Conservation (phyloP, 108 stramenopile genomes). For the Seminavis robusta region DNA sequence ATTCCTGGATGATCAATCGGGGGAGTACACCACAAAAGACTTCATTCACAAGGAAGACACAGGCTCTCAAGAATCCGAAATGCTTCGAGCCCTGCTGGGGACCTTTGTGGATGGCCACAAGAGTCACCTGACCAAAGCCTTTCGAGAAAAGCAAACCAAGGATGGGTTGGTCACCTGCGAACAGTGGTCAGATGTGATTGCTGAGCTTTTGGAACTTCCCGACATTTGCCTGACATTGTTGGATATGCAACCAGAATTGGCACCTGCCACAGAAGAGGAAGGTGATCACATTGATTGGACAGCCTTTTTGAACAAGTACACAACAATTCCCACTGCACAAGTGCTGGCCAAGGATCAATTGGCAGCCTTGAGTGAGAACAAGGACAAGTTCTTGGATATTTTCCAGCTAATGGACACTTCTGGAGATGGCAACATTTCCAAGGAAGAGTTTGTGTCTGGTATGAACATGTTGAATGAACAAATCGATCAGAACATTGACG, state of each 20-base stretch:
- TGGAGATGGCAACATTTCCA: slow-evolving; percentile 8
- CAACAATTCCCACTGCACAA: neutral
- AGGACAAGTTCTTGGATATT: slow-evolving; percentile 4
- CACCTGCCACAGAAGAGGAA: slow-evolving; percentile 1
- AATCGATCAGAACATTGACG: neutral
- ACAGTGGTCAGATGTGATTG: too few species aligned
- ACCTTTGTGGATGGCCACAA: too few species aligned
- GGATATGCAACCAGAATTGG: slow-evolving; percentile 4
- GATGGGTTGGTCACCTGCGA: too few species aligned
- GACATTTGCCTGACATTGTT: too few species aligned
- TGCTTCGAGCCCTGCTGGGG: too few species aligned
- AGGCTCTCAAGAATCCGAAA: too few species aligned
- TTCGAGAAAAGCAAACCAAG: too few species aligned
- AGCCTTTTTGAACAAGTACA: slow-evolving; percentile 4
- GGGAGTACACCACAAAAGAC: neutral
- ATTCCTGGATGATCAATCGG: slow-evolving; percentile 5
- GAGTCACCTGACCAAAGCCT: too few species aligned
- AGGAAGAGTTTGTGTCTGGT: neutral
- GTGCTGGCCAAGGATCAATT: neutral
- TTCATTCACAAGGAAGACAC: too few species aligned
- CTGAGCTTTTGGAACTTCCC: too few species aligned
- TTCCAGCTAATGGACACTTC: slow-evolving; percentile 1
- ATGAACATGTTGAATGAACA: neutral
- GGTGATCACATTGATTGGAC: slow-evolving; percentile 4
- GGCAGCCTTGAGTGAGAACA: neutral